Evolutionary conservation across 768 basidiomycete genomes (phyloP), one percentile per base, ranked within the genome.

Genomic region (Pleurotus sapidus): DNA sequence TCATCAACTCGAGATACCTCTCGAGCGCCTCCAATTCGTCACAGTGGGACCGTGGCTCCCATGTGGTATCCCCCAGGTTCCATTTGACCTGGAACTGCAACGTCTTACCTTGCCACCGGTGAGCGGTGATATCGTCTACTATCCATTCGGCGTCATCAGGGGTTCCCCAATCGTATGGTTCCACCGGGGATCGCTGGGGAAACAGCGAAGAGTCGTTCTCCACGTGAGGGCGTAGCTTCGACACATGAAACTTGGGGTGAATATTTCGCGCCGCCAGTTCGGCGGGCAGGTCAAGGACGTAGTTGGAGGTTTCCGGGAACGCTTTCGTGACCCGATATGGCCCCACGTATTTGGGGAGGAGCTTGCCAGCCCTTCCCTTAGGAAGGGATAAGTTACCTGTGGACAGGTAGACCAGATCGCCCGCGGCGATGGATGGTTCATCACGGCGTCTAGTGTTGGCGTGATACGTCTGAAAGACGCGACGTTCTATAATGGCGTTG

Each of bases 281-380:
- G 0, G 38, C 43, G 0, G 72, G 64, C 5, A 75, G 46, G 3
- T 70, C 64, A 2, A 75, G 42, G 3, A 14, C 60, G 58, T 74
- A 77, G 0, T 54, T 70, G 0, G 66, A 72, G 0, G 49, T 68
- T 2, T 56, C 60, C 0, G 64, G 62, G 18, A 57, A 17, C 1
- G 59, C 61, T 15, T 61, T 27, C 0, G 64, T 1, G 0, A 78
- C 67, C 3, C 59, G 47, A 51, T 68, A 79, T 0, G 76, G 79
- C 5, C 79, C 74, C 9, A 78, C 64, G 53, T 60, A 77, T 38
- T 71, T 71, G 0, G 73, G 77, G 0, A 67, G 20, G 1, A 79
- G 61, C 46, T 77, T 78, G 5, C 60, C n/a, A 0, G 73, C 72
- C 4, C 68, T 40, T 7, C 66, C 69, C 30, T 70, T 72, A 2